Evolutionary conservation across 2,329 filamentous ascomycete genomes (phyloP).

Genomic region (Ceratocystis huliohia): DNA sequence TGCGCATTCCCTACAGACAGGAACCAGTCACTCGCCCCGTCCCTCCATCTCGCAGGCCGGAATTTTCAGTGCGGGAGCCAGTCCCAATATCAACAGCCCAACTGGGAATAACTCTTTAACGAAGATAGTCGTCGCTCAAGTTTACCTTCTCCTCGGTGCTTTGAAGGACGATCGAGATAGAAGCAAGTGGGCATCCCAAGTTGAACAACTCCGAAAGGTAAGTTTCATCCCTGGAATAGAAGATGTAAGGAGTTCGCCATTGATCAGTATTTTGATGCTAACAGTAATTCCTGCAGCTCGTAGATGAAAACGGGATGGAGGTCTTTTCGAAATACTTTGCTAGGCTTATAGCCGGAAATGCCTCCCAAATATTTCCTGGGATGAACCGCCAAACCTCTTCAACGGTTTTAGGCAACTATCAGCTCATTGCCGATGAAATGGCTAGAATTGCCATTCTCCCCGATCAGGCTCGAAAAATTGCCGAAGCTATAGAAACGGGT

Average conservation of each 20-base stretch:
- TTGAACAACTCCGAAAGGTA: slow-evolving; percentile 85
- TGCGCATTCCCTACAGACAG: slow-evolving; percentile 44
- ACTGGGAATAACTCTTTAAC: slow-evolving; percentile 57
- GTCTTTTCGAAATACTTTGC: slow-evolving; percentile 93
- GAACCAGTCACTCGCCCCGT: slow-evolving; percentile 43
- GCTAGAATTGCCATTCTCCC: slow-evolving; percentile 69
- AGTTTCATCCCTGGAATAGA: slow-evolving; percentile 24
- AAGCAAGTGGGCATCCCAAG: slow-evolving; percentile 83
- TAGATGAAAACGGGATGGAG: slow-evolving; percentile 98
- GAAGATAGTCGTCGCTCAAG: slow-evolving; percentile 90
- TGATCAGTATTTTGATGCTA: background rate
- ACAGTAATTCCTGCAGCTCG: slow-evolving; percentile 46
- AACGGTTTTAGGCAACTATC: slow-evolving; percentile 53
- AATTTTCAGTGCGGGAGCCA: slow-evolving; percentile 47
- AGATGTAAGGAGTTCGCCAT: background rate
- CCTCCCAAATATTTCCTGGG: slow-evolving; percentile 76
- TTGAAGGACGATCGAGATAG: slow-evolving; percentile 88
- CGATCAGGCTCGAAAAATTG: slow-evolving; percentile 78
- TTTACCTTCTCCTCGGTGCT: slow-evolving; percentile 85
- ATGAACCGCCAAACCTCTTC: slow-evolving; percentile 54
- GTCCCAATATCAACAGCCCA: slow-evolving; percentile 49
- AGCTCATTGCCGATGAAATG: slow-evolving; percentile 70
- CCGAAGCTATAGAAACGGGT: slow-evolving; percentile 78
- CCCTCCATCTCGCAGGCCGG: slow-evolving; percentile 39
- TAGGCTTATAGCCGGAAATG: slow-evolving; percentile 82